phyloP scores from a whole-genome alignment of 2,329 filamentous ascomycete species.

The Phaeophleospora eucalypticola region DNA sequence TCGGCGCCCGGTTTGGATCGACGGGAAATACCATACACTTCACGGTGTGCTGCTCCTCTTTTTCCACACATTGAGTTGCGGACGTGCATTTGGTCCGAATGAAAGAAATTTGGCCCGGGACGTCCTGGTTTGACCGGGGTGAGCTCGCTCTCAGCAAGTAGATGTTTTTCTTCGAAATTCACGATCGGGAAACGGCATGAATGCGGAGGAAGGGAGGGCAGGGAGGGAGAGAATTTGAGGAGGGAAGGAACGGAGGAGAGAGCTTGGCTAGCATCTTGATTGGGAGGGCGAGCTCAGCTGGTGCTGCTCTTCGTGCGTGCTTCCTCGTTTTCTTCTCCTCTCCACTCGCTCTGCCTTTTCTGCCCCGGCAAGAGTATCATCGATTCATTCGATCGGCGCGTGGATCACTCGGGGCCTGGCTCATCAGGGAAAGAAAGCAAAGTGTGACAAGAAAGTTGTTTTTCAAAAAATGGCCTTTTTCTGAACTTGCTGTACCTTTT shows the following conservation, averaged over 20 bases:
- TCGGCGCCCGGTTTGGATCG: conserved; percentile 16
- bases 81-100: not conserved
- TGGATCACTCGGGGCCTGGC: too few relatives aligned
- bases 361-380: too few relatives aligned
- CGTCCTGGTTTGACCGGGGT: too few relatives aligned
- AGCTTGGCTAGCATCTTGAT: not conserved
- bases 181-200: not conserved
- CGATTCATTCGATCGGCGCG: too few relatives aligned
- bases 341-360: too few relatives aligned
- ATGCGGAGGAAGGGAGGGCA: not conserved
- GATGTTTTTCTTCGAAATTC: not conserved
- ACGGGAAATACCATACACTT: conserved; percentile 13
- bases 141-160: not conserved
- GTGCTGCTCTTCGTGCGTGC: not conserved
- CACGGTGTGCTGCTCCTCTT: conserved; percentile 9
- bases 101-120: not conserved
- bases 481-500: too few relatives aligned
- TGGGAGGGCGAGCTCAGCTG: not conserved
- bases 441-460: too few relatives aligned
- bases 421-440: too few relatives aligned
- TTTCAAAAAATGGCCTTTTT: too few relatives aligned
- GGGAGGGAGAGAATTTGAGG: not conserved
- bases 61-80: not conserved
- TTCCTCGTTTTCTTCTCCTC: not conserved
- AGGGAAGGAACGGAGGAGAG: not conserved